Evolutionary conservation across 371 early-diverging fungal genomes (phyloP), one percentile per base, ranked within the genome.

Genomic region (Umbelopsis sp.): DNA sequence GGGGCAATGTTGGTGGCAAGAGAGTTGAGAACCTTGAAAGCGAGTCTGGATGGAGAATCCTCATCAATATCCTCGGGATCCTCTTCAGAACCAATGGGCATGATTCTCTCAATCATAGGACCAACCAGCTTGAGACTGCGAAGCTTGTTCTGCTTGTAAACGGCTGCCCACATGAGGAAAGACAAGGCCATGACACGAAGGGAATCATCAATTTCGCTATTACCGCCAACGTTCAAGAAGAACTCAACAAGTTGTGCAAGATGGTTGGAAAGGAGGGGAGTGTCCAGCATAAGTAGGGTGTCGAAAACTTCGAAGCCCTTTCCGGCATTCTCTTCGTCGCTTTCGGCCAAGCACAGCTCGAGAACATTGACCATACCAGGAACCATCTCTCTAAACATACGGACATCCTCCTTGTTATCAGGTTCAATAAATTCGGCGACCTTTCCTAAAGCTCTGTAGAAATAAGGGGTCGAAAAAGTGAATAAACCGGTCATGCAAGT

Each of bases 301-400:
- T 95, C 93, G 66, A 96, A 91, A 9, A 95, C 93, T 68, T 94
- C 96, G 66, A 95, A 92, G 62, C 93, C 91, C 62, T 88, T 85
- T 52, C 81, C 79, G n/a, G 92, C 89, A 29, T 79, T 86, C 44
- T 89, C 89, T 67, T 92, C 94, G 69, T 95, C 93, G 25, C 78
- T 83, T 14, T 82, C 81, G 51, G 73, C 84, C 41, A 96, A 72
- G 70, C 90, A 89, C 52, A 90, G 86, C 68, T 93, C 89, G 57
- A 96, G 82, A 1, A 94, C 94, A 50, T 81, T 84, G 63, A 94
- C 93, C 93, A 96, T 95, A 50, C 86, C 72, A 12, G 96, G 96
- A 41, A 96, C 80, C 65, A 92, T 82, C 9, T 81, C 86, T 63
- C 86, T 86, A 75, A 93, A 93, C 53, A 79, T 76, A 76, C 80